Percentiles rank a stretch among this genome's conserved stretches.
phyloP scores from a whole-genome alignment of 2,329 filamentous ascomycete species.

The Aspergillus transmontanensis region DNA sequence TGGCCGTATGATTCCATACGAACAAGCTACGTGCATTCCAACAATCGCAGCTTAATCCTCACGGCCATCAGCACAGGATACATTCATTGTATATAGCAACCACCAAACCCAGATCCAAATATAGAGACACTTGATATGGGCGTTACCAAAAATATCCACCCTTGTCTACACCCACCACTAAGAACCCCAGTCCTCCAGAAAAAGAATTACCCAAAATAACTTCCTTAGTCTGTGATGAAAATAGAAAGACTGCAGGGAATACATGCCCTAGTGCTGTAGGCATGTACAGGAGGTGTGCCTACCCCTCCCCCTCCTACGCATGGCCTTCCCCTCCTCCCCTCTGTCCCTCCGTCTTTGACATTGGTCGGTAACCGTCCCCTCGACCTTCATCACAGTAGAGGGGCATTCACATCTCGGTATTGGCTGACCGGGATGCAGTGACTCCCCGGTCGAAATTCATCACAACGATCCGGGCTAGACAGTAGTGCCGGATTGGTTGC shows the following conservation, averaged over 20 bases:
- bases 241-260: constrained; percentile 2
- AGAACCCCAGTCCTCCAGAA: not conserved
- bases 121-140: not conserved
- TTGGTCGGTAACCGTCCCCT: not conserved
- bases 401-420: not conserved
- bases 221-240: constrained; percentile 8
- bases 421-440: not conserved
- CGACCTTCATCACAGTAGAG: not conserved
- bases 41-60: not conserved
- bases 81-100: not conserved
- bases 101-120: not conserved
- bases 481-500: constrained; percentile 1
- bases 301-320: not conserved
- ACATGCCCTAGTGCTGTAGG: not conserved
- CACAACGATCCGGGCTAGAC: constrained; percentile 2
- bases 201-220: constrained; percentile 1
- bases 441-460: constrained; percentile 5
- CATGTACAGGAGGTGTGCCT: not conserved
- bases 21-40: not conserved
- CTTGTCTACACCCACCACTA: not conserved
- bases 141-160: constrained; percentile 6
- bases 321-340: not conserved
- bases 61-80: not conserved
- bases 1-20: not conserved
- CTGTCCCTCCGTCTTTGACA: not conserved